These are phyloP conservation scores for Hyaloperonospora brassicae DNA, from an alignment of 352 stramenopile species.

Conservation along the genomic window DNA sequence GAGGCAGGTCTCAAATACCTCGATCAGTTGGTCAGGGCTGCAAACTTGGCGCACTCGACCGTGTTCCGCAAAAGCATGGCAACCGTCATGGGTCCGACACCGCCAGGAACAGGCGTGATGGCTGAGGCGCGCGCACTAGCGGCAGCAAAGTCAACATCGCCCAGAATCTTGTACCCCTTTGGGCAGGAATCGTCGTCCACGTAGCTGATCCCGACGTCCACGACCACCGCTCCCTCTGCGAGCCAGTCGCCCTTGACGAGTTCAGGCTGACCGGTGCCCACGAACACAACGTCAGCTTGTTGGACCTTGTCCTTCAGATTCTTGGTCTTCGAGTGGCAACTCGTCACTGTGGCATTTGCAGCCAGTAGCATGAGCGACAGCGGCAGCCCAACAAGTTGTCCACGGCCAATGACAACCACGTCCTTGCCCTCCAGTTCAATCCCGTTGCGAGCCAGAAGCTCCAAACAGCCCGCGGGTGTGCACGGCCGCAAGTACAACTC, in stretches of 20 bases:
- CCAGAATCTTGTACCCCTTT: constrained; percentile 90
- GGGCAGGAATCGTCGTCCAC: constrained; percentile 77
- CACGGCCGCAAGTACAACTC: constrained; percentile 83
- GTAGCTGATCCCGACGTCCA: constrained; percentile 99
- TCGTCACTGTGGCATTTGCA: constrained; percentile 94
- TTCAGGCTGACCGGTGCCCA: constrained; percentile 89
- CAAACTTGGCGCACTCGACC: constrained; percentile 52
- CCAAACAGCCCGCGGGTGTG: constrained; percentile 82
- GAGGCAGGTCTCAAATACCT: background rate
- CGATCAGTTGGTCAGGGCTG: constrained; percentile 11
- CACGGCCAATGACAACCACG: constrained; percentile 94
- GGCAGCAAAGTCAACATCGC: constrained; percentile 94
- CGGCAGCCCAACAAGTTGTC: constrained; percentile 96
- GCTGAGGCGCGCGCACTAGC: constrained; percentile 77
- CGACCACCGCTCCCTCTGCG: constrained; percentile 94
- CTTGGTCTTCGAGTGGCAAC: constrained; percentile 92
- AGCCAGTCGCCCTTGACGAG: constrained; percentile 95
- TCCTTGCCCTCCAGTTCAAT: constrained; percentile 92
- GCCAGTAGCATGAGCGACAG: constrained; percentile 93
- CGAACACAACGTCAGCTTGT: constrained; percentile 95
- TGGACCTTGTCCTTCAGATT: constrained; percentile 48
- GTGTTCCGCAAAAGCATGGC: constrained; percentile 89
- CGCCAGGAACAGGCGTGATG: constrained; percentile 95
- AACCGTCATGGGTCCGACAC: constrained; percentile 99
- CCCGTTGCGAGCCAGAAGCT: constrained; percentile 52